These are phyloP conservation scores for Penicillium sp. DNA, from an alignment of 2,329 filamentous ascomycete species.

Conservation along the genomic window DNA sequence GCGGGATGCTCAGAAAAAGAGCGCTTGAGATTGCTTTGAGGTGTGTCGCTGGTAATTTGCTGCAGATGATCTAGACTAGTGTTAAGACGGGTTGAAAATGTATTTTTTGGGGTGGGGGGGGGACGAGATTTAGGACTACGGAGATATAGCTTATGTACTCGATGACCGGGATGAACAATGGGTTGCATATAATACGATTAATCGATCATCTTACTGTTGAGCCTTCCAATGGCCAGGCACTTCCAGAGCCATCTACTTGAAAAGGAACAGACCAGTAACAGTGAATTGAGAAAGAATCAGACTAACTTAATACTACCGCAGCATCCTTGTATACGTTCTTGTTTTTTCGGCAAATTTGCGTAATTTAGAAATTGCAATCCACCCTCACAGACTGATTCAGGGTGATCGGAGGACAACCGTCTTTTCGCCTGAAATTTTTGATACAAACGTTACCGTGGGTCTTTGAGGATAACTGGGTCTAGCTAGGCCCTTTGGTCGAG, in stretches of 20 bases:
- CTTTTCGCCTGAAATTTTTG: not conserved
- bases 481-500: constrained; percentile 19
- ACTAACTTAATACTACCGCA: not conserved
- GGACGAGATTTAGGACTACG: not conserved
- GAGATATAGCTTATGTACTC: constrained; percentile 11
- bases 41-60: not conserved
- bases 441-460: constrained; percentile 19
- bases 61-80: not conserved
- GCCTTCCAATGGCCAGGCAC: not conserved
- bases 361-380: constrained; percentile 56
- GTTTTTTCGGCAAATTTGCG: constrained; percentile 8
- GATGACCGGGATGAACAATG: constrained; percentile 5
- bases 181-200: constrained; percentile 5
- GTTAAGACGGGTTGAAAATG: not conserved
- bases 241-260: not conserved
- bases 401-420: not conserved
- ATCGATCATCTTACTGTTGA: not conserved
- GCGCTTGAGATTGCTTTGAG: constrained; percentile 30
- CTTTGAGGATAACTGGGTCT: constrained; percentile 18
- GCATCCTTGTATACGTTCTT: constrained; percentile 21
- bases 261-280: not conserved
- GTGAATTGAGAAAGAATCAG: too few species aligned
- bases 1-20: constrained; percentile 68
- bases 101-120: not conserved
- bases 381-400: constrained; percentile 14